Evolutionary conservation across 192 early-diverging fungal genomes (phyloP).

Genomic region (Mortierella hygrophila): DNA sequence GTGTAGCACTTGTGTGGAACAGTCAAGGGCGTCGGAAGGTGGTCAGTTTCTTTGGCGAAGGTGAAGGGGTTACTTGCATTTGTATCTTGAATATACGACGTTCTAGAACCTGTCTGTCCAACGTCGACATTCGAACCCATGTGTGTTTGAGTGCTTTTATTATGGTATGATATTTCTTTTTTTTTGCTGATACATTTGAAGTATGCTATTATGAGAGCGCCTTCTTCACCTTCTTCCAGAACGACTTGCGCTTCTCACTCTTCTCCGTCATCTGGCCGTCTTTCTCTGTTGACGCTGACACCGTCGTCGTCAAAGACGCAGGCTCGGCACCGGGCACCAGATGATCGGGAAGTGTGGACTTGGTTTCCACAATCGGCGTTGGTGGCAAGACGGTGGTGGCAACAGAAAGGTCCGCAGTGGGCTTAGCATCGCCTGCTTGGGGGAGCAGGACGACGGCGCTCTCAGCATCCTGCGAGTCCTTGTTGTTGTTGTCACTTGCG

Average conservation of each 20-base stretch:
- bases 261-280: slow-evolving; percentile 7
- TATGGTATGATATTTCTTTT: neutral
- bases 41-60: too few relatives aligned
- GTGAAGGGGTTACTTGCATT: too few relatives aligned
- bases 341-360: neutral
- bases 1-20: too few relatives aligned
- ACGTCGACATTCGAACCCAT: too few relatives aligned
- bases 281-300: neutral
- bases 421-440: slow-evolving; percentile 22
- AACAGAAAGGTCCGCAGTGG: slow-evolving; percentile 8
- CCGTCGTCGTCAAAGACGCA: neutral
- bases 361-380: neutral
- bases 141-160: too few relatives aligned
- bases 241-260: slow-evolving; percentile 35
- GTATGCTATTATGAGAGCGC: slow-evolving; percentile 14
- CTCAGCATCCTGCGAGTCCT: neutral
- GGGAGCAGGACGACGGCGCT: neutral
- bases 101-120: too few relatives aligned
- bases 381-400: neutral
- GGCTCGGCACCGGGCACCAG: neutral
- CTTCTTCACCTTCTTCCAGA: slow-evolving; percentile 55
- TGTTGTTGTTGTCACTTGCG: neutral
- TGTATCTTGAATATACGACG: too few relatives aligned
- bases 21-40: too few relatives aligned
- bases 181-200: neutral